Evolutionary conservation across 2,329 filamentous ascomycete genomes (phyloP).

Genomic region (Leptographium galeiforme): DNA sequence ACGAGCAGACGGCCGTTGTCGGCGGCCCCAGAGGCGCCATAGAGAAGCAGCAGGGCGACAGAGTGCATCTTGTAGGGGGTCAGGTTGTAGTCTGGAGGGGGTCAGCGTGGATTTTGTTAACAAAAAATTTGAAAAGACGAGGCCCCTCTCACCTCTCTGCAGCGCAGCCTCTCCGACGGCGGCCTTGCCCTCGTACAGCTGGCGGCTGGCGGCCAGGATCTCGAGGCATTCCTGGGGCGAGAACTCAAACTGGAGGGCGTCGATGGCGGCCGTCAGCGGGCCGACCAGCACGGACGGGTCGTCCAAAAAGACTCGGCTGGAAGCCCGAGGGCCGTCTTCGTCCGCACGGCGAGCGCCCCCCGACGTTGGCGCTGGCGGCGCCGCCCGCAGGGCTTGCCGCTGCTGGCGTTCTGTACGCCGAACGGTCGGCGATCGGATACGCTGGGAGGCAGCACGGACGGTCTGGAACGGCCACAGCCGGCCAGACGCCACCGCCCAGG

Average conservation of each 20-base stretch:
- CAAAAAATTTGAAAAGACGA: too few relatives aligned
- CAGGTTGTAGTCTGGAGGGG: constrained; percentile 11
- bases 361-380: neutral
- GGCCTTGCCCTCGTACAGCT: neutral
- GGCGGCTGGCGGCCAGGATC: neutral
- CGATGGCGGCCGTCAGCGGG: neutral
- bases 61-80: constrained; percentile 20
- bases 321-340: neutral
- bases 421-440: neutral
- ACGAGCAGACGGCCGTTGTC: neutral
- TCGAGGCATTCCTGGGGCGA: constrained; percentile 2
- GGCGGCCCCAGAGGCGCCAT: neutral
- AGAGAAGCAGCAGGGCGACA: constrained; percentile 15
- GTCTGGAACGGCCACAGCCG: neutral
- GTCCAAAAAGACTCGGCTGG: neutral
- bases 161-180: neutral
- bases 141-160: constrained; percentile 1
- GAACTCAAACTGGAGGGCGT: neutral
- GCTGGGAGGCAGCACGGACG: neutral
- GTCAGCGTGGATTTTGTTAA: too few relatives aligned
- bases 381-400: neutral
- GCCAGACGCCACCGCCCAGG: neutral
- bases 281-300: neutral
- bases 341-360: neutral
- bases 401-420: neutral